Evolutionary conservation across 2,329 filamentous ascomycete species (phyloP), one percentile per base, ranked within the genome.

Genomic region (Cylindrodendrum hubeiense): DNA sequence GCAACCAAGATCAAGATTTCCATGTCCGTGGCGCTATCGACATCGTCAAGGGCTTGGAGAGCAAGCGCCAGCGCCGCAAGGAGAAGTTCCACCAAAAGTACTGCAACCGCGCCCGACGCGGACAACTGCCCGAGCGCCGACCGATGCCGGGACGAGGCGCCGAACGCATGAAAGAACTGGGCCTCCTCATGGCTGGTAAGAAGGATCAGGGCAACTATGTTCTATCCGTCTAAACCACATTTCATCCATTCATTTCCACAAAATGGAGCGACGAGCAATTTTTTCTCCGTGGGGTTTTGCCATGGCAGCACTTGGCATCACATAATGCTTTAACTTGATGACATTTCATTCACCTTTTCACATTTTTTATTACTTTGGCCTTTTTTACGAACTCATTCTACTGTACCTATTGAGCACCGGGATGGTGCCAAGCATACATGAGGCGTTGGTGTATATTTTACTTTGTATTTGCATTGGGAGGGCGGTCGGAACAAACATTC

Each of bases 21-120:
- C 94, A 96, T 68, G 88, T 93, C 10, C 92, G 96, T 67, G 94
- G 94, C n/a, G 95, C 96, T 37, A 97, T 99, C 71, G 96, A 98
- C 79, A 99, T 98, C 67, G 93, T 98, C 80, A 97, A 97, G 79
- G 96, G 96, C 9, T 87, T 99, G 1, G 96, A 99, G 83, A 91
- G 93, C 80, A 98, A 97, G 83, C 91, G 95, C 26, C 93, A 96
- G 82, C 91, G 96, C 69, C 92, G 96, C 72, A 94, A 92, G 82
- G 95, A 98, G 80, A 97, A 98, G 80, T 92, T 94, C 75, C 91
- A 93, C 77, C 91, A 95, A 74, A 96, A 97, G 79, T 92, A 95
- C 76, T 97, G 93, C 82, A 91, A 94, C 77, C 93, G 94, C 74
- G 91, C 91, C 62, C 90, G 90, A 69, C 94, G 94, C 75, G 87